Conservation (phyloP, 2,329 filamentous ascomycete genomes). For the Arthrobotrys pseudoclavata region DNA sequence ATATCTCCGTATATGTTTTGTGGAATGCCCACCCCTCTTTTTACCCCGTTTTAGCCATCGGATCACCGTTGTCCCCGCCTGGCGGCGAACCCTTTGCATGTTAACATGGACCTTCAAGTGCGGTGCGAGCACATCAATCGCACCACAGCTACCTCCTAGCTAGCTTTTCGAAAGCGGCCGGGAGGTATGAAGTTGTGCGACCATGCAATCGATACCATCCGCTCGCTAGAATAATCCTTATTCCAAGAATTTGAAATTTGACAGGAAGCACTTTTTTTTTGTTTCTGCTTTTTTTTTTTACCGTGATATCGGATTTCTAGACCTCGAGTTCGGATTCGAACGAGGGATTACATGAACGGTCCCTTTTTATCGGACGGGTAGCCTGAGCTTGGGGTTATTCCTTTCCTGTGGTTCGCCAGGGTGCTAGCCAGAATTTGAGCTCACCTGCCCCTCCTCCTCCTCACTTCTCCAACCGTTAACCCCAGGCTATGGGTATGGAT, state of each 20-base stretch:
- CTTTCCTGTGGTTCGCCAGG: slow-evolving; percentile 60
- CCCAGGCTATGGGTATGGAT: slow-evolving; percentile 14
- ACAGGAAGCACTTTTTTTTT: too few species aligned
- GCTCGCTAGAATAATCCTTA: slow-evolving; percentile 43
- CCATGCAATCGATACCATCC: slow-evolving; percentile 28
- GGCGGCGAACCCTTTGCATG: slow-evolving; percentile 29
- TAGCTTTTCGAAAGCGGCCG: slow-evolving; percentile 8
- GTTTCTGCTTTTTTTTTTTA: slow-evolving; percentile 2
- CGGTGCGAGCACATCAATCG: not conserved
- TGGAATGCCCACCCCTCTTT: slow-evolving; percentile 45
- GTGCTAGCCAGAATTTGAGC: slow-evolving; percentile 44
- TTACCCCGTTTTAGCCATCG: slow-evolving; percentile 57
- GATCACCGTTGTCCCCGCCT: slow-evolving; percentile 51
- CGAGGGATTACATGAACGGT: not conserved
- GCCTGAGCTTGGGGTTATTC: slow-evolving; percentile 59
- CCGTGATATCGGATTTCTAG: slow-evolving; percentile 32
- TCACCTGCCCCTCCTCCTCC: slow-evolving; percentile 35
- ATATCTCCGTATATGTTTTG: slow-evolving; percentile 22
- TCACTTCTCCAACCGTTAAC: slow-evolving; percentile 30
- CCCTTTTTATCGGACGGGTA: slow-evolving; percentile 18
- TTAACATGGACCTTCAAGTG: slow-evolving; percentile 8
- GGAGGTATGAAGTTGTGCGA: slow-evolving; percentile 51
- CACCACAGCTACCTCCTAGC: slow-evolving; percentile 7
- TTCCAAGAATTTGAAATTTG: slow-evolving; percentile 11
- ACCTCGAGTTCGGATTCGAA: not conserved